phyloP scores from a whole-genome alignment of 495 filamentous ascomycete genomes.

The Mycothermus thermophilus region DNA sequence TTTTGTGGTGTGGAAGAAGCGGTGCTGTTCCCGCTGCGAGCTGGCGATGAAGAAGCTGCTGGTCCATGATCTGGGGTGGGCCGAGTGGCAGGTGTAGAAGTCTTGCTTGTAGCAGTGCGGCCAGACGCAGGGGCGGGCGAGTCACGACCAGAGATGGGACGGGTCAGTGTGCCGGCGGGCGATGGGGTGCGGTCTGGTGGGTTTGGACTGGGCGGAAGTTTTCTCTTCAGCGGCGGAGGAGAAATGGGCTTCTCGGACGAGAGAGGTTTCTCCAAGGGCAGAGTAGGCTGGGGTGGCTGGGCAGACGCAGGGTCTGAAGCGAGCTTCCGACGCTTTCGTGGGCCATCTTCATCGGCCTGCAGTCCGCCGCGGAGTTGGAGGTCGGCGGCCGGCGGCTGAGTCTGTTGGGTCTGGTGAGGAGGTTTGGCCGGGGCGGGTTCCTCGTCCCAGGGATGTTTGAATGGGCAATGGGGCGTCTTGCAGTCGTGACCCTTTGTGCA shows the following conservation, averaged over 20 bases:
- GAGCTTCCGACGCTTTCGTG: conserved; percentile 20
- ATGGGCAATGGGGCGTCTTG: conserved; percentile 26
- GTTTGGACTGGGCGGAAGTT: conserved; percentile 1
- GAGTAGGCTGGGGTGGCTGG: not conserved
- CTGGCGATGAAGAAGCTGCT: not conserved
- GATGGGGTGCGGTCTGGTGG: not conserved
- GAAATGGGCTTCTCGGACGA: conserved; percentile 18
- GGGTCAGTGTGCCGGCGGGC: not conserved
- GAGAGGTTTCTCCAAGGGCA: not conserved
- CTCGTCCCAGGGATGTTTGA: conserved; percentile 26
- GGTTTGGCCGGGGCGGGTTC: conserved; percentile 2
- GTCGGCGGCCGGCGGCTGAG: conserved; percentile 1
- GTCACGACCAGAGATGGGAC: too few species aligned
- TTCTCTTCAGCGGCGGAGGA: conserved; percentile 22
- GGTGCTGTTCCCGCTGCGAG: too few species aligned
- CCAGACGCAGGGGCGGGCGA: too few species aligned
- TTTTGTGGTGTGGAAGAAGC: conserved; percentile 2
- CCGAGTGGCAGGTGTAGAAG: not conserved
- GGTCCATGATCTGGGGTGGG: too few species aligned
- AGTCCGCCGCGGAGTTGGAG: too few species aligned
- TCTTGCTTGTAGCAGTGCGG: not conserved
- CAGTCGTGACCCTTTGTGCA: conserved; percentile 47
- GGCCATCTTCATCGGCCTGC: conserved; percentile 10
- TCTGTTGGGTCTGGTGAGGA: conserved; percentile 1
- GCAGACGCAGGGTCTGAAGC: conserved; percentile 8